Percentiles rank a stretch among this genome's conserved stretches.
phyloP scores from a whole-genome alignment of 345 rosid species.

The Alliaria petiolata region DNA sequence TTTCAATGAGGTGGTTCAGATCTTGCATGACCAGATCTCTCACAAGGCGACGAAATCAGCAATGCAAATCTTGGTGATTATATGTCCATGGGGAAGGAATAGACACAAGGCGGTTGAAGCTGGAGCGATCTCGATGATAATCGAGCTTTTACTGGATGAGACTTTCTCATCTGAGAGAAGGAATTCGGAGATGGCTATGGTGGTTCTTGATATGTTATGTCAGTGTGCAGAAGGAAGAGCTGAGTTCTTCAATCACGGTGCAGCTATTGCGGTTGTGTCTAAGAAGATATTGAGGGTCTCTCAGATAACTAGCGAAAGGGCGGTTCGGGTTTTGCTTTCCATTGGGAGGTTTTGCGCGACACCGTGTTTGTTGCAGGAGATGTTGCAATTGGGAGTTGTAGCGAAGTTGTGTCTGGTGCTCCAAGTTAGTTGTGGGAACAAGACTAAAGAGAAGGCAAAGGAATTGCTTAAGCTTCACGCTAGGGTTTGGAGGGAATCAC shows the following conservation, averaged over 20 bases:
- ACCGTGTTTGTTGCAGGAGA: conserved; percentile 47
- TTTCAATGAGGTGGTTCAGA: conserved; percentile 47
- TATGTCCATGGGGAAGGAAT: conserved; percentile 73
- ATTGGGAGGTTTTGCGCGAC: conserved; percentile 63
- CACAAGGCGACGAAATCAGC: conserved; percentile 61
- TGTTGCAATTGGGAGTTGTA: conserved; percentile 73
- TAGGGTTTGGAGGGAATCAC: conserved; percentile 60
- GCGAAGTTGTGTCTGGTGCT: conserved; percentile 65
- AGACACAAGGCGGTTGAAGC: conserved; percentile 60
- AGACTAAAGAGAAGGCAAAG: conserved; percentile 54
- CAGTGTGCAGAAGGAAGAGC: conserved; percentile 82
- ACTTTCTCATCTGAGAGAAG: conserved; percentile 44
- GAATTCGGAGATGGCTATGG: conserved; percentile 46
- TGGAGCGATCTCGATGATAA: conserved; percentile 47
- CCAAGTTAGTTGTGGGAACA: conserved; percentile 48
- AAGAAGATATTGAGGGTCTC: conserved; percentile 85
- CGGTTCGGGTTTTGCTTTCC: conserved; percentile 56
- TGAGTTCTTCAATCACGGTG: conserved; percentile 56
- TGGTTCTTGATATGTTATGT: conserved; percentile 56
- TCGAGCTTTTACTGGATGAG: conserved; percentile 65
- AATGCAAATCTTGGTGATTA: conserved; percentile 43
- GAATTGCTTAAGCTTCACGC: conserved; percentile 70
- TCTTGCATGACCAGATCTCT: conserved; percentile 57
- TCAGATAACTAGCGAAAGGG: conserved; percentile 54
- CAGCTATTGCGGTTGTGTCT: conserved; percentile 66